Percentiles rank a stretch among this genome's conserved stretches.
Evolutionary conservation across 1,139 yeast species (phyloP).

Genomic region (Fermentozyma sake): DNA sequence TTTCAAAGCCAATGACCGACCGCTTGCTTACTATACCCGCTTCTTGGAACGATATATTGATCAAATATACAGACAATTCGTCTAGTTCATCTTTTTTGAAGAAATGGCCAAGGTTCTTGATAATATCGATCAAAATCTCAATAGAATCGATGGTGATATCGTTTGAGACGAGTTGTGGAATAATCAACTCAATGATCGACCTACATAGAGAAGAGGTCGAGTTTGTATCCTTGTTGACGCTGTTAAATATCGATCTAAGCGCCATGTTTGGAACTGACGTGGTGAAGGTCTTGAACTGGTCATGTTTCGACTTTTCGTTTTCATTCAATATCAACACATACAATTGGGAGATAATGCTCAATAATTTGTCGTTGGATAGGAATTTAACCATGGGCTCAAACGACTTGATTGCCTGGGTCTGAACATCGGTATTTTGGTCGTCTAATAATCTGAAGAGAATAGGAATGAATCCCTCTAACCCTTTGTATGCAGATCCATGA

Average conservation of each 20-base stretch:
- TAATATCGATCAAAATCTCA: slow-evolving; percentile 59
- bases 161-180: slow-evolving; percentile 12
- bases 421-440: slow-evolving; percentile 73
- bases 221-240: slow-evolving; percentile 5
- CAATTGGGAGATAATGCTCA: slow-evolving; percentile 21
- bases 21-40: slow-evolving; percentile 49
- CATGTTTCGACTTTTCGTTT: slow-evolving; percentile 18
- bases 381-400: slow-evolving; percentile 38
- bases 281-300: slow-evolving; percentile 40
- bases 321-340: slow-evolving; percentile 20
- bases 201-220: slow-evolving; percentile 11
- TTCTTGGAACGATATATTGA: slow-evolving; percentile 37
- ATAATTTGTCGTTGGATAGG: slow-evolving; percentile 21
- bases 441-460: slow-evolving; percentile 50
- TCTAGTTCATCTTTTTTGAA: slow-evolving; percentile 40
- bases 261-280: slow-evolving; percentile 70
- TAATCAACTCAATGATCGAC: slow-evolving; percentile 12
- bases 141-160: slow-evolving; percentile 51
- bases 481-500: slow-evolving; percentile 4
- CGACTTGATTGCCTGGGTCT: slow-evolving; percentile 68
- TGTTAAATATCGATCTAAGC: slow-evolving; percentile 53
- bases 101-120: slow-evolving; percentile 50
- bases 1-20: slow-evolving; percentile 53
- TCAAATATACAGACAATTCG: slow-evolving; percentile 31
- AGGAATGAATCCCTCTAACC: slow-evolving; percentile 38